phyloP scores from a whole-genome alignment of 495 filamentous ascomycete species.

The Daldinia caldariorum region DNA sequence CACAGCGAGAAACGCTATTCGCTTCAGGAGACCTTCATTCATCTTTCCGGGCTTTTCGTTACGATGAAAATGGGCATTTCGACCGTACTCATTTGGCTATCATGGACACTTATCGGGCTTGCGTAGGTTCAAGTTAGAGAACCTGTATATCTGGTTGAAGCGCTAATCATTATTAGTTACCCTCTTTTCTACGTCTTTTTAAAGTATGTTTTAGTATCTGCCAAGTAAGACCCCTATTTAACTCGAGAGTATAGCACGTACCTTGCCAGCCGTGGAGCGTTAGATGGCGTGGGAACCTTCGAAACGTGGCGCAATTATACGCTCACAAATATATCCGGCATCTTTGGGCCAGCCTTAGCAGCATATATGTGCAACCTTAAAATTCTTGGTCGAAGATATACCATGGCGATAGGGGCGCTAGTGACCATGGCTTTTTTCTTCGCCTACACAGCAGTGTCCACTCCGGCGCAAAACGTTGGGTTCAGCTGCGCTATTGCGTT shows the following conservation, averaged over 20 bases:
- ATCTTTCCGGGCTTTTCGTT: constrained; percentile 70
- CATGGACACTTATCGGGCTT: constrained; percentile 75
- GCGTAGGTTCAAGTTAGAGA: constrained; percentile 47
- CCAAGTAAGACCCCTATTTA: constrained; percentile 47
- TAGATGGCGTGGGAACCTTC: constrained; percentile 56
- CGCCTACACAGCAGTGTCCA: constrained; percentile 71
- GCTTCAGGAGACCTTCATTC: constrained; percentile 60
- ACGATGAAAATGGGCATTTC: constrained; percentile 69
- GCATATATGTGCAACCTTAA: constrained; percentile 69
- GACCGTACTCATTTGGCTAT: constrained; percentile 72
- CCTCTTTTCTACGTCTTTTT: constrained; percentile 77
- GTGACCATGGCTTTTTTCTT: constrained; percentile 75
- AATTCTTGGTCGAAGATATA: constrained; percentile 68
- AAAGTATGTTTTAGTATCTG: constrained; percentile 46
- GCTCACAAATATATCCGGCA: constrained; percentile 69
- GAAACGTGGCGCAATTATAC: constrained; percentile 78
- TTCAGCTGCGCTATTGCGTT: constrained; percentile 74
- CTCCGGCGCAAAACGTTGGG: constrained; percentile 66
- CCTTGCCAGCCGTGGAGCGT: constrained; percentile 52
- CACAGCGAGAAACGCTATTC: constrained; percentile 58
- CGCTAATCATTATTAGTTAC: constrained; percentile 53
- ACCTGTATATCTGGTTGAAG: background rate
- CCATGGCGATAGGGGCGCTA: constrained; percentile 71
- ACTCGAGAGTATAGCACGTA: constrained; percentile 49
- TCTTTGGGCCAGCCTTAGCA: constrained; percentile 72